Evolutionary conservation across 495 filamentous ascomycete species (phyloP), one percentile per base, ranked within the genome.

Genomic region (Penicillium taxi): DNA sequence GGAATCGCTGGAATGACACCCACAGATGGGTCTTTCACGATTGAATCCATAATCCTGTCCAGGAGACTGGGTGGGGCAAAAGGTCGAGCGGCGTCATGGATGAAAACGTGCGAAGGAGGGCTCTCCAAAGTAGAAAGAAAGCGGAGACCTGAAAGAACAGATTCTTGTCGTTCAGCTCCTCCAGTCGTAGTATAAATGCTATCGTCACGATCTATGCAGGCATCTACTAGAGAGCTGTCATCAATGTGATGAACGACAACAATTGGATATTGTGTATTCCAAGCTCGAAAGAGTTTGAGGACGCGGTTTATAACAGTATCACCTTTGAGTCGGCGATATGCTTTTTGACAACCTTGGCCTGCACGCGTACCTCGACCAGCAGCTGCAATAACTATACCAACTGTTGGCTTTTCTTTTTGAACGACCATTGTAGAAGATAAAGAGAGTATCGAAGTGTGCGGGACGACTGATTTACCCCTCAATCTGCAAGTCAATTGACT

Each of bases 281-380:
- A 41, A 9, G 31, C 27, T 9, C 39, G 39, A 12, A 41, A 41
- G 7, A 41, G 39, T 14, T 34, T 41, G 2, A 41, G 6, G 9
- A 28, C 30, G 9, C 39, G 39, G 23, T 41, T 41, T 20, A 41
- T 41, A 23, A 41, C 39, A 13, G 39, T 41, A 8, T 41, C 38
- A 0, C 38, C 38, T 17, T 11, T 17, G 6, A 41, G 26, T 1
- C 38, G 38, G n/a, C 38, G 38, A 9, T 41, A 41, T 28, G 38
- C 38, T 35, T 41, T 41, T 16, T 41, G 38, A 16, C 31, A 34
- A 5, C 38, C 38, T 9, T 28, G 14, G 9, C 38, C 38, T 26
- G 38, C 38, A 9, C 38, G 38, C 8, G 38, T 41, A 11, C 38
- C 38, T 29, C 38, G 22, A 9, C 38, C 38, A 29, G 38, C 38